Evolutionary conservation across 306 rosid genomes (phyloP).

Genomic region (Cyclanthera cordifolia): DNA sequence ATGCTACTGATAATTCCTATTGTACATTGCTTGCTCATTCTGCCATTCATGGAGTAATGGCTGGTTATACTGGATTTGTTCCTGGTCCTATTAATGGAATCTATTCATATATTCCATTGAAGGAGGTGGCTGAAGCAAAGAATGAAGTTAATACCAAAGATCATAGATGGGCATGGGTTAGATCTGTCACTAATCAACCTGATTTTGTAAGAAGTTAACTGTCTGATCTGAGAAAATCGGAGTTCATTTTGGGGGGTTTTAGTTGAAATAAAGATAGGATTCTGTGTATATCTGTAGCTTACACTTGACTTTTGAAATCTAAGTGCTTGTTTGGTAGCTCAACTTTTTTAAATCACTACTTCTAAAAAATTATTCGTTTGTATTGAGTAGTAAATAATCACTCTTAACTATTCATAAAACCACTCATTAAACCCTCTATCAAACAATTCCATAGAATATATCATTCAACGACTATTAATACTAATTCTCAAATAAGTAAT

Average conservation of each 20-base stretch:
- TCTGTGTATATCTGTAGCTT: not conserved
- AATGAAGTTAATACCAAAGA: slow-evolving; percentile 46
- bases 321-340: not conserved
- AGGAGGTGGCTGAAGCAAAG: slow-evolving; percentile 56
- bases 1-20: slow-evolving; percentile 58
- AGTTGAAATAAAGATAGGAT: not conserved
- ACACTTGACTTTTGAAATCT: not conserved
- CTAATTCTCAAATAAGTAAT: too few species aligned
- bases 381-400: too few species aligned
- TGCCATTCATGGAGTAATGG: slow-evolving; percentile 80
- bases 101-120: slow-evolving; percentile 69
- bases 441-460: too few species aligned
- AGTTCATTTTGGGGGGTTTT: not conserved
- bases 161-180: slow-evolving; percentile 90
- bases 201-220: slow-evolving; percentile 38
- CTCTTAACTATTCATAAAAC: too few species aligned
- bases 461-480: too few species aligned
- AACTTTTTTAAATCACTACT: too few species aligned
- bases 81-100: slow-evolving; percentile 57
- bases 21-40: slow-evolving; percentile 78
- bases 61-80: slow-evolving; percentile 78
- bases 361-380: too few species aligned
- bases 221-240: not conserved
- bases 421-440: too few species aligned
- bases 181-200: slow-evolving; percentile 76